Conservation (phyloP, 257 asterid species). For the Vinca minor region DNA sequence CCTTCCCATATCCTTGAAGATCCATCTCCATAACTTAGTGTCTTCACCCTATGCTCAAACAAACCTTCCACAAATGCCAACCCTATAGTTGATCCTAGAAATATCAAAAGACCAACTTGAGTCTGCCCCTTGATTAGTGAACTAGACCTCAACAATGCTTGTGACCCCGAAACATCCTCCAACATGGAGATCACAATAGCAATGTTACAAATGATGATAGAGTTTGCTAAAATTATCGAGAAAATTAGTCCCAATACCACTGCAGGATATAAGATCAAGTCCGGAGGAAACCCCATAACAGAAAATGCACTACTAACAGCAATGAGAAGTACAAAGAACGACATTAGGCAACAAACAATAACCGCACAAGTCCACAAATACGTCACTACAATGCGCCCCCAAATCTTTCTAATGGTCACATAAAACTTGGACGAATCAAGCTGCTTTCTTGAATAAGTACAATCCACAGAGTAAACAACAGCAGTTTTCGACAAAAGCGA, state of each 20-base stretch:
- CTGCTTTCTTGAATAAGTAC: constrained; percentile 64
- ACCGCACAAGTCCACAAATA: constrained; percentile 65
- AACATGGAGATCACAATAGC: constrained; percentile 77
- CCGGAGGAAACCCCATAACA: constrained; percentile 65
- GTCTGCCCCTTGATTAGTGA: constrained; percentile 74
- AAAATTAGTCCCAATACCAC: constrained; percentile 62
- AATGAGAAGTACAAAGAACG: constrained; percentile 51
- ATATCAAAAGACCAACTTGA: constrained; percentile 83
- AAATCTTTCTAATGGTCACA: constrained; percentile 44
- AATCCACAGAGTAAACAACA: constrained; percentile 77
- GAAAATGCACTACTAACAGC: constrained; percentile 47
- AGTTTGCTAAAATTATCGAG: constrained; percentile 65
- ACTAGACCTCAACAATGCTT: constrained; percentile 72
- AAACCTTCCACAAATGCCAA: constrained; percentile 80
- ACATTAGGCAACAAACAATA: constrained; percentile 46
- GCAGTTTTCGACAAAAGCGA: constrained; percentile 74
- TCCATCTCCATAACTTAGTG: constrained; percentile 81
- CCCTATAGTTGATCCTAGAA: constrained; percentile 82
- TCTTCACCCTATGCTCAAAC: constrained; percentile 84
- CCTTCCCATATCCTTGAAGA: constrained; percentile 96
- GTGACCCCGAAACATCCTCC: constrained; percentile 78
- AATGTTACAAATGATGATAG: constrained; percentile 63
- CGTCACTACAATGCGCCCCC: constrained; percentile 64
- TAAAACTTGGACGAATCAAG: constrained; percentile 48
- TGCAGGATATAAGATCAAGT: constrained; percentile 71